Evolutionary conservation across 495 filamentous ascomycete species (phyloP), one percentile per base, ranked within the genome.

Genomic region (Penicillium lagena): DNA sequence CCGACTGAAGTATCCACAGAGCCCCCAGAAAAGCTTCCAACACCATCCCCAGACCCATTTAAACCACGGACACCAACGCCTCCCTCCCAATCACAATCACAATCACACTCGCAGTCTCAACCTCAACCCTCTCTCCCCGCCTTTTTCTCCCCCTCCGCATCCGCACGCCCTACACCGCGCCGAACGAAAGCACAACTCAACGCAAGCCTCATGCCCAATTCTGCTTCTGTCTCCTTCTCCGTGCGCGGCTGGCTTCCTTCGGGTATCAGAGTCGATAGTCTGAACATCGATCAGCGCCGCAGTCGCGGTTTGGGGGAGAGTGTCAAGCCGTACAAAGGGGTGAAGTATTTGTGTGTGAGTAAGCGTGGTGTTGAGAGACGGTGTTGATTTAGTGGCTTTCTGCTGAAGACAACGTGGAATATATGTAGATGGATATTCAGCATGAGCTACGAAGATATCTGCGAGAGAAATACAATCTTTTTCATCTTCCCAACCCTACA

Each of bases 241-340:
- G 88, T 96, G 11, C 90, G 89, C 61, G 94, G 94, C 10, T 97
- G 93, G 93, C 67, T 97, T 49, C 82, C 90, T 7, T 97, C 93
- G 58, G 93, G 93, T 27, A 84, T 99, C 46, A 90, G 81, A 58
- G 89, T 99, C 2, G 93, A 97, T 41, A 89, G 87, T 55, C 76
- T 99, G 42, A 74, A 79, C 30, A 75, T 99, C 37, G 90, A 96
- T 56, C 71, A 77, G n/a, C 82, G 87, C 53, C 89, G 82, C 69
- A 94, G 88, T 65, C 76, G 83, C 28, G 93, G 93, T 3, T 49
- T 99, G 9, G 90, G 89, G 1, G 87, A 95, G 52, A 80, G 84
- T 9, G 79, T 97, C 35, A 90, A 87, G 63, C 93, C 94, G 34
- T 99, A 95, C 64, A 99, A 97, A 70, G 94, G 93, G 10, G 93